Conservation (phyloP, 225 moss, liverwort and hornwort genomes). For the Pleurozium schreberi region DNA sequence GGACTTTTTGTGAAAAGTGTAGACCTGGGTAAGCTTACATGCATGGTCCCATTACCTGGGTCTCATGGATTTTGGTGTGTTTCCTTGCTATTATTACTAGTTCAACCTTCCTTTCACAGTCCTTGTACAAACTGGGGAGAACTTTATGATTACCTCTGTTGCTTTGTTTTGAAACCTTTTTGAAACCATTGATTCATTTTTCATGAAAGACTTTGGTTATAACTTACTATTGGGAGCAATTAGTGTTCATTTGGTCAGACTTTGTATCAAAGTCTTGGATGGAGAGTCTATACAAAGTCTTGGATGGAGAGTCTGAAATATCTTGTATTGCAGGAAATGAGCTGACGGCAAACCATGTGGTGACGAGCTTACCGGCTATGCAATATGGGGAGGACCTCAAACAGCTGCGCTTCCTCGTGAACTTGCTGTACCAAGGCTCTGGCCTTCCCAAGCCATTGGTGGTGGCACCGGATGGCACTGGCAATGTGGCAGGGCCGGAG, state of each 20-base stretch:
- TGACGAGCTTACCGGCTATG: constrained; percentile 19
- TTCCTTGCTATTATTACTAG: background rate
- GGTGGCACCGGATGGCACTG: constrained; percentile 33
- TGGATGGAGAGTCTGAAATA: background rate
- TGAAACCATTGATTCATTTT: background rate
- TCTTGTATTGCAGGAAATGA: constrained; percentile 43
- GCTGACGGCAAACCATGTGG: constrained; percentile 20
- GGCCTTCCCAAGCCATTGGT: constrained; percentile 18
- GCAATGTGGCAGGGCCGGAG: constrained; percentile 13
- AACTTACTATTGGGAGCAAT: background rate
- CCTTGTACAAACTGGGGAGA: background rate
- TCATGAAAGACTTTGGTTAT: background rate
- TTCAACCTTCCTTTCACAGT: background rate
- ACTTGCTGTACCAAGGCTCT: constrained; percentile 14
- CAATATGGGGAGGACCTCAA: constrained; percentile 38
- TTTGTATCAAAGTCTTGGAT: too few species aligned
- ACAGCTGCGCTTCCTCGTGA: constrained; percentile 30
- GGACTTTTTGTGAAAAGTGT: background rate
- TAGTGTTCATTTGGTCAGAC: background rate
- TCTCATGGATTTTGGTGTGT: background rate
- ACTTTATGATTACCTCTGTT: background rate
- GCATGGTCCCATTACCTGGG: background rate
- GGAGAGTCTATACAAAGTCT: background rate
- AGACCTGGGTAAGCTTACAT: background rate
- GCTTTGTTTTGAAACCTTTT: background rate